Percentiles rank a stretch among this genome's conserved stretches.
phyloP scores from a whole-genome alignment of 2,329 filamentous ascomycete species.

The Arthrinium puccinioides region DNA sequence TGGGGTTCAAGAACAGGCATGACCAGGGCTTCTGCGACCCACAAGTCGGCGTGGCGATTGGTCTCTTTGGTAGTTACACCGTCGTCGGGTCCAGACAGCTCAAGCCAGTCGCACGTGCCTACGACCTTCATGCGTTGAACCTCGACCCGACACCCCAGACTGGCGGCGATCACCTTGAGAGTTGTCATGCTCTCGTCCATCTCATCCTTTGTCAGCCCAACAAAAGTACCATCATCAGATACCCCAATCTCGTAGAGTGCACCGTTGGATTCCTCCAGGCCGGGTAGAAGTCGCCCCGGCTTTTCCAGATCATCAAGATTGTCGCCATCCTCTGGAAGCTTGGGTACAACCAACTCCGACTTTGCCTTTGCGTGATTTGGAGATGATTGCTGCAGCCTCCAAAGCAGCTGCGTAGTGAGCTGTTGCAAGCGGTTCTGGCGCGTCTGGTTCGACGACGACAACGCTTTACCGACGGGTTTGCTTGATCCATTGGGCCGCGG shows the following conservation, averaged over 20 bases:
- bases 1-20: slow-evolving; percentile 56
- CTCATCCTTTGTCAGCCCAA: slow-evolving; percentile 84
- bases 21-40: slow-evolving; percentile 88
- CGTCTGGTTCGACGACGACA: slow-evolving; percentile 51
- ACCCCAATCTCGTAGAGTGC: slow-evolving; percentile 96
- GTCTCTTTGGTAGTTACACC: slow-evolving; percentile 18
- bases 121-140: slow-evolving; percentile 77
- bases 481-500: slow-evolving; percentile 18
- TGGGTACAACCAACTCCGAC: slow-evolving; percentile 66
- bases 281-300: slow-evolving; percentile 58
- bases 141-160: slow-evolving; percentile 78
- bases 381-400: slow-evolving; percentile 91
- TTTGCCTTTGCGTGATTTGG: slow-evolving; percentile 80
- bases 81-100: slow-evolving; percentile 27
- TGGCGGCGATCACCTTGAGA: slow-evolving; percentile 83
- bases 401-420: slow-evolving; percentile 88
- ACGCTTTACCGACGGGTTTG: slow-evolving; percentile 14
- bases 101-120: slow-evolving; percentile 72
- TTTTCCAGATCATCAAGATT: slow-evolving; percentile 38
- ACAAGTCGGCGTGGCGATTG: slow-evolving; percentile 50
- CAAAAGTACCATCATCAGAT: slow-evolving; percentile 84
- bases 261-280: slow-evolving; percentile 86
- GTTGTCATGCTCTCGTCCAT: slow-evolving; percentile 86
- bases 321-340: slow-evolving; percentile 58
- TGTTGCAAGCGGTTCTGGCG: slow-evolving; percentile 82